phyloP scores from a whole-genome alignment of 257 asterid species.

The Salvia splendens region DNA sequence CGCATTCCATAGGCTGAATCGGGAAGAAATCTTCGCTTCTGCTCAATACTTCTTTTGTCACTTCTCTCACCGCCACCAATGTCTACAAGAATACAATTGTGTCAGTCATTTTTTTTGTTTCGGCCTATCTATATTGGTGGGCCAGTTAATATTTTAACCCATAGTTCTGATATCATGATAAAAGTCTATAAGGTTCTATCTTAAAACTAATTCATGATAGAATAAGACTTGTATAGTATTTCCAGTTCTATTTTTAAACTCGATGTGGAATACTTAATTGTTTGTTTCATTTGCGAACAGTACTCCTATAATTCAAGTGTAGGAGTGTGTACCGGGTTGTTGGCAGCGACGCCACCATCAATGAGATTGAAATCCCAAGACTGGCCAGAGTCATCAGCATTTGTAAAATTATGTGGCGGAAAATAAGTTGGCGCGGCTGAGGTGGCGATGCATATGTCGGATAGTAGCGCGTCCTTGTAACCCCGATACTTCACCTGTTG shows the following conservation, averaged over 20 bases:
- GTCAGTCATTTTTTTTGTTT: no score
- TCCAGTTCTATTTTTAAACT: no score
- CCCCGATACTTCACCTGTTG: conserved; percentile 40
- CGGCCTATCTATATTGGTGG: no score
- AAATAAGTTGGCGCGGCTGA: conserved; percentile 62
- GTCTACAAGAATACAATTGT: conserved; percentile 32
- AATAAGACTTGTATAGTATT: no score
- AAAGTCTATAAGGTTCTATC: no score
- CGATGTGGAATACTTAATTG: no score
- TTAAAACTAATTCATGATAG: no score
- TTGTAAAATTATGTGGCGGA: conserved; percentile 58
- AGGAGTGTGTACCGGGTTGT: conserved; percentile 50
- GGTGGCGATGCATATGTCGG: conserved; percentile 65
- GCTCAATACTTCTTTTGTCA: conserved; percentile 34
- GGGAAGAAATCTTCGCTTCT: conserved; percentile 42
- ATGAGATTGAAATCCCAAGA: conserved; percentile 57
- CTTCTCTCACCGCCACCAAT: conserved; percentile 52
- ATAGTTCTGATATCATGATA: no score
- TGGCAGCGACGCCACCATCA: conserved; percentile 67
- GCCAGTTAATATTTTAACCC: no score
- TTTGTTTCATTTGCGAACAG: no score
- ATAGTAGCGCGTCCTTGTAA: conserved; percentile 45
- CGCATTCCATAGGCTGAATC: conserved; percentile 40
- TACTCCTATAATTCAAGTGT: background rate
- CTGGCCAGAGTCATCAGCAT: conserved; percentile 43